These are phyloP conservation scores for Smittium mucronatum DNA, from an alignment of 371 early-diverging fungal species.

Conservation along the genomic window DNA sequence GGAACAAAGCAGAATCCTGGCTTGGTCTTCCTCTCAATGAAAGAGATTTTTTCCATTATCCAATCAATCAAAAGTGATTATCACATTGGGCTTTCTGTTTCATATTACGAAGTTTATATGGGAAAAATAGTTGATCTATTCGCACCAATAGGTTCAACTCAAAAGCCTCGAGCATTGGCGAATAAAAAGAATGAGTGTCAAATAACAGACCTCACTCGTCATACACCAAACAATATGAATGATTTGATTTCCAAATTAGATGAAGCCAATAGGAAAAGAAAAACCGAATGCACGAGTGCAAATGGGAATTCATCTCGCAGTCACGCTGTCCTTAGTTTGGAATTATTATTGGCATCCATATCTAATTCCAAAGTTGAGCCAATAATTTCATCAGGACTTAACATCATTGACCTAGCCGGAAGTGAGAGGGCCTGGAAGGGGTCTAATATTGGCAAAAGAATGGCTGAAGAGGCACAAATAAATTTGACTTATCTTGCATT, in stretches of 20 bases:
- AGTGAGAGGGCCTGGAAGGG: conserved; percentile 91
- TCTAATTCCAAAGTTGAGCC: conserved; percentile 53
- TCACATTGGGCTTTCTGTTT: conserved; percentile 71
- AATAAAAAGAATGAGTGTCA: too few relatives aligned
- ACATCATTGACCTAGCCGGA: conserved; percentile 83
- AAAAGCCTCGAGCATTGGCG: conserved; percentile 39
- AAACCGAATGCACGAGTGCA: conserved; percentile 91
- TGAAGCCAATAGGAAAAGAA: conserved; percentile 63
- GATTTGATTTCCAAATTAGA: conserved; percentile 40
- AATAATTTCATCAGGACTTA: conserved; percentile 26
- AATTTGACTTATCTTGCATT: conserved; percentile 89
- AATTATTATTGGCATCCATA: conserved; percentile 82
- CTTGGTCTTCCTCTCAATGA: conserved; percentile 69
- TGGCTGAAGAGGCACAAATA: conserved; percentile 97
- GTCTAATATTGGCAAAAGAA: conserved; percentile 85
- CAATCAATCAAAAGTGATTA: conserved; percentile 36
- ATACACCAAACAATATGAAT: conserved; percentile 36
- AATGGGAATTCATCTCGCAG: conserved; percentile 92
- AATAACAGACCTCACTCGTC: conserved; percentile 70
- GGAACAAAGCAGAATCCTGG: conserved; percentile 63
- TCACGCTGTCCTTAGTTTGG: conserved; percentile 94
- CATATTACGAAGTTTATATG: conserved; percentile 94
- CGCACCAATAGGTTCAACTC: conserved; percentile 37
- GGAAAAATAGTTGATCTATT: conserved; percentile 40
- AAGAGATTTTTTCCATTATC: conserved; percentile 64